These are phyloP conservation scores for Kodamaea neixiangensis DNA, from an alignment of 805 yeast species.

Conservation along the genomic window DNA sequence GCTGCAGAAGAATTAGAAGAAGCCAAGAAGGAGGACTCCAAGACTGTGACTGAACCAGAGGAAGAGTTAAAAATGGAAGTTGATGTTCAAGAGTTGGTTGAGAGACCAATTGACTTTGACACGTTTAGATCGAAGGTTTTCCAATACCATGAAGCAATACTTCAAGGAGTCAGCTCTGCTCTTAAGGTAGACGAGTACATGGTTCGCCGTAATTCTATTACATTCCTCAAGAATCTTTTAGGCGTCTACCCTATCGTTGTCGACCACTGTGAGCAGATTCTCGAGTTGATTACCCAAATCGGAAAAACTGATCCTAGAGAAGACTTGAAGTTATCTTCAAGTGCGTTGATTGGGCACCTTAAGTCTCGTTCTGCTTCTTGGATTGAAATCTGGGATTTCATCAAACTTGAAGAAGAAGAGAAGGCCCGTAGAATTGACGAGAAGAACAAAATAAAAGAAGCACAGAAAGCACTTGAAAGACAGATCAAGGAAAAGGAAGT, in stretches of 20 bases:
- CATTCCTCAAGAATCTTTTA: constrained; percentile 66
- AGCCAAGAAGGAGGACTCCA: constrained; percentile 6
- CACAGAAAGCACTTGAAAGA: constrained; percentile 17
- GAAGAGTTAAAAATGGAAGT: no score
- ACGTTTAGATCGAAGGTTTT: constrained; percentile 44
- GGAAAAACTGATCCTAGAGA: constrained; percentile 62
- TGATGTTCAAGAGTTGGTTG: background rate
- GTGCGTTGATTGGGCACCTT: constrained; percentile 67
- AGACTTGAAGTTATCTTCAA: constrained; percentile 77
- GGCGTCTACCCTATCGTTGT: constrained; percentile 67
- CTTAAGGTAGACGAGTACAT: constrained; percentile 62
- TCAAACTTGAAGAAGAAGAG: constrained; percentile 48
- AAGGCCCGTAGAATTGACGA: constrained; percentile 25
- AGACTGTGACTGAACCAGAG: no score
- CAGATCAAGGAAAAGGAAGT: constrained; percentile 17
- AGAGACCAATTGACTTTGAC: constrained; percentile 23
- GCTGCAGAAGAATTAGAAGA: constrained; percentile 9
- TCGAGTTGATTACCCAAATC: constrained; percentile 49
- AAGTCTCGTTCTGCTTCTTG: constrained; percentile 54
- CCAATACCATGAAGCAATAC: constrained; percentile 56
- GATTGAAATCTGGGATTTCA: constrained; percentile 58
- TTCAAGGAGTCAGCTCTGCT: constrained; percentile 44
- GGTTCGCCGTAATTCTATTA: constrained; percentile 78
- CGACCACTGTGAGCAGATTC: constrained; percentile 60
- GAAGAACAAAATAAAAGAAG: constrained; percentile 22